Base-by-base conservation (phyloP, 208 protist genomes). In the Porcisia deanei region DNA sequence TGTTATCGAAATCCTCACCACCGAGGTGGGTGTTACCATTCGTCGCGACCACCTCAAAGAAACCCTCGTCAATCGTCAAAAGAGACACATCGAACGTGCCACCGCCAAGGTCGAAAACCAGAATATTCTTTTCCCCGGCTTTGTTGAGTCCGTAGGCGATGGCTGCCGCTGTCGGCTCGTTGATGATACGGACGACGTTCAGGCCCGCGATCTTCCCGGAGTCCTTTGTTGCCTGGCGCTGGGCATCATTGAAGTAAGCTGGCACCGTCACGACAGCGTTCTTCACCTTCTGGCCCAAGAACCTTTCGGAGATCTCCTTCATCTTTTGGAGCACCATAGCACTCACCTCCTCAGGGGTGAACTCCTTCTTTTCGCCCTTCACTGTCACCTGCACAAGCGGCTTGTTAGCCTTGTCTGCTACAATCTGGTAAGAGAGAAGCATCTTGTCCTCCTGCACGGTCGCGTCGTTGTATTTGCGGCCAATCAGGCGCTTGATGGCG, bases 131-230 rank as follows among this genome's bases (percentile, higher is more conserved):
- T 84, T 94, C 91, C 10, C 73, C 90, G 22, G 92, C 90, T 77
- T 99, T 99, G 84, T 99, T 97, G 41, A 99, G 92, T 68, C 99
- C 99, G 86, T 99, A 99, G 5, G 99, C 99, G 76, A 99, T 97
- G 74, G 99, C 99, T 43, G 99, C 99, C 3, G 99, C 99, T 34
- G 99, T 99, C 55, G 99, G 99, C 92, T 99, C 99, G 94, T 99
- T 99, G 88, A 99, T 99, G 88, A 99, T 99, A 85, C 99, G 97
- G 61, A 99, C 78, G 14, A 99, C 98, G 64, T 99, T 97, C 12
- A 98, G 78, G 59, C 99, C 99, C 7, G 96, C 89, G 70, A 99
- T 99, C 55, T 73, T 73, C 53, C 99, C 99, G 2, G 99, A 98
- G 81, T 99, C 99, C 90, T 99, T 99, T 14, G 99, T 99, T 12